Evolutionary conservation across 2,329 filamentous ascomycete species (phyloP), one percentile per base, ranked within the genome.

Genomic region (Verticillium dahliae): DNA sequence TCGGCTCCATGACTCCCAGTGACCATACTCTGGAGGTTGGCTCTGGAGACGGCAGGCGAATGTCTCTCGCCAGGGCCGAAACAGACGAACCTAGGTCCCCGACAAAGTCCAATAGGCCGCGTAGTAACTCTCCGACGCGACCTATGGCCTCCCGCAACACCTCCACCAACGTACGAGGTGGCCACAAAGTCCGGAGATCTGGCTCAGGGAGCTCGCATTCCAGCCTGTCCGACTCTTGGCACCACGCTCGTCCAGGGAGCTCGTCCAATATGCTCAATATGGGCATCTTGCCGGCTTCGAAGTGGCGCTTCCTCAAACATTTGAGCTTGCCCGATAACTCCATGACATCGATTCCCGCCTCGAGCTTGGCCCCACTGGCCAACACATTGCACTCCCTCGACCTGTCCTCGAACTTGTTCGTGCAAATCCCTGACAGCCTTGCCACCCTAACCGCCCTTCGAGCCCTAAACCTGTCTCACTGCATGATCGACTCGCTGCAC

Each of bases 401-500:
- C 73, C 80, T 99, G 56, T 98, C 95, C 1, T 88, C 87, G 58
- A 99, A 99, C 70, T 85, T 97, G 37, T 96, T 99, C 74, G 88
- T 87, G n/a, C 91, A 97, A 73, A 90, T 98, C 60, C 95, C 95
- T 1, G 95, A 98, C 73, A 95, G 91, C 69, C 79, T 99, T 62
- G 90, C 93, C 13, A 90, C 86, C 10, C 80, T 99, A 62, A 92
- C 92, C 22, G 89, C 92, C 34, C 83, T 99, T n/a, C 88, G 93
- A 66, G 93, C 95, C 31, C 79, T 99, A 60, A 98, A 99, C 70
- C 81, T 99, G 33, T 96, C 94, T 4, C 90, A 96, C 70, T 98
- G 94, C 81, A 97, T 98, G 93, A 98, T 99, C 65, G 91, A 94
- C 68, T 95, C 92, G 15, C 81, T 99, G 61, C 90, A 96, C 69